Evolutionary conservation across 2,329 filamentous ascomycete species (phyloP).

Genomic region (Venturiaceae sp.): DNA sequence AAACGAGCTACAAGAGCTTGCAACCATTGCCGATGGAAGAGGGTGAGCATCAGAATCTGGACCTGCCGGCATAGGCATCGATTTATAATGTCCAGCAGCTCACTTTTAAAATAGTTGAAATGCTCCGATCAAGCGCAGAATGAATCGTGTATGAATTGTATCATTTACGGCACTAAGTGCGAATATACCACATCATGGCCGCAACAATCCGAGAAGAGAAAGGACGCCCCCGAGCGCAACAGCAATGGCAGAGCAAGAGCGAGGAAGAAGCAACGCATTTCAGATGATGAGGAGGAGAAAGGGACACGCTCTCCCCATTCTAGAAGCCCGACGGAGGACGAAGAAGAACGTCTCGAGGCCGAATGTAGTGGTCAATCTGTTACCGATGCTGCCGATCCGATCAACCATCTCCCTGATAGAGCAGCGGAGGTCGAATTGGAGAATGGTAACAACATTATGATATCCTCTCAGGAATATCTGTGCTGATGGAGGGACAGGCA

Average conservation of each 20-base stretch:
- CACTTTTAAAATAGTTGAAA: background rate
- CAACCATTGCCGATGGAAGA: constrained; percentile 5
- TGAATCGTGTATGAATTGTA: constrained; percentile 6
- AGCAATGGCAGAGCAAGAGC: background rate
- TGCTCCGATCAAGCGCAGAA: constrained; percentile 5
- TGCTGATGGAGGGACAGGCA: background rate
- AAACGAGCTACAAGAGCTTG: constrained; percentile 6
- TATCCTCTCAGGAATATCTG: too few species aligned
- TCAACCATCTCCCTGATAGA: background rate
- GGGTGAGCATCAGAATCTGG: background rate
- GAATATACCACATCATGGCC: constrained; percentile 1
- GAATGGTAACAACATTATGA: background rate
- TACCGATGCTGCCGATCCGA: background rate
- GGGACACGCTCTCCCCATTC: background rate
- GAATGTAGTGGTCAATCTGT: background rate
- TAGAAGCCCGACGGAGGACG: background rate
- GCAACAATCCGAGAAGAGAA: background rate
- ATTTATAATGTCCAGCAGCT: background rate
- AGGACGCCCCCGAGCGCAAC: background rate
- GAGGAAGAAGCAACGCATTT: background rate
- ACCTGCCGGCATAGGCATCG: background rate
- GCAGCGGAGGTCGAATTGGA: background rate
- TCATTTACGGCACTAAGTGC: constrained; percentile 5
- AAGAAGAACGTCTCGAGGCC: background rate
- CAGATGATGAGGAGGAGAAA: background rate